phyloP scores from a whole-genome alignment of 1,139 yeast species.

The Suhomyces terraborum region DNA sequence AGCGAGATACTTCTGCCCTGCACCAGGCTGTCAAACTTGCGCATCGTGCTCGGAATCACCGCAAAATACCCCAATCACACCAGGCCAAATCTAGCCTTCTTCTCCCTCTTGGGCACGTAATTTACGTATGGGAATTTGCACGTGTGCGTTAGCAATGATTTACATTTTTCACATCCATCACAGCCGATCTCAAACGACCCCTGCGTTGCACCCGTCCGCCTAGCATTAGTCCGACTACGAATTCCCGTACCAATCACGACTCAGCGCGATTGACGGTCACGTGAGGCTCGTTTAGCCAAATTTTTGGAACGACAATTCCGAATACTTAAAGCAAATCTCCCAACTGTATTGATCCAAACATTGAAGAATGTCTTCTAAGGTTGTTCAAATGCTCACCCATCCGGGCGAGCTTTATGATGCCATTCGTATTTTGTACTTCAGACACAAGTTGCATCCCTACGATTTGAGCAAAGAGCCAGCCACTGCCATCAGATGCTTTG shows the following conservation, averaged over 20 bases:
- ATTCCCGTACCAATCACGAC: conserved; percentile 1
- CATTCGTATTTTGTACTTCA: conserved; percentile 57
- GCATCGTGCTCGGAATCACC: neutral
- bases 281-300: conserved; percentile 8
- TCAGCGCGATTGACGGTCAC: conserved; percentile 3
- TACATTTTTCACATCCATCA: too few relatives aligned
- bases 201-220: conserved; percentile 1
- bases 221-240: neutral
- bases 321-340: neutral
- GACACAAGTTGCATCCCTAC: conserved; percentile 58
- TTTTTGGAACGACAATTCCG: conserved; percentile 6
- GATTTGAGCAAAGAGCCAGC: conserved; percentile 44
- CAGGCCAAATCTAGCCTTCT: too few relatives aligned
- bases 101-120: too few relatives aligned
- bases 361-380: conserved; percentile 58
- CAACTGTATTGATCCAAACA: neutral
- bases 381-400: conserved; percentile 62
- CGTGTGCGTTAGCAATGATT: too few relatives aligned
- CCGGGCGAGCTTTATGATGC: conserved; percentile 75
- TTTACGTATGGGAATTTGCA: too few relatives aligned
- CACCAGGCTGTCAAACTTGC: neutral
- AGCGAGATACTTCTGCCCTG: neutral
- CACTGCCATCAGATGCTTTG: conserved; percentile 65
- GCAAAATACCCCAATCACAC: too few relatives aligned
- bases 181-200: neutral